Evolutionary conservation across 176 grass and related monocot species (phyloP).

Genomic region (Miscanthus lutarioriparius): DNA sequence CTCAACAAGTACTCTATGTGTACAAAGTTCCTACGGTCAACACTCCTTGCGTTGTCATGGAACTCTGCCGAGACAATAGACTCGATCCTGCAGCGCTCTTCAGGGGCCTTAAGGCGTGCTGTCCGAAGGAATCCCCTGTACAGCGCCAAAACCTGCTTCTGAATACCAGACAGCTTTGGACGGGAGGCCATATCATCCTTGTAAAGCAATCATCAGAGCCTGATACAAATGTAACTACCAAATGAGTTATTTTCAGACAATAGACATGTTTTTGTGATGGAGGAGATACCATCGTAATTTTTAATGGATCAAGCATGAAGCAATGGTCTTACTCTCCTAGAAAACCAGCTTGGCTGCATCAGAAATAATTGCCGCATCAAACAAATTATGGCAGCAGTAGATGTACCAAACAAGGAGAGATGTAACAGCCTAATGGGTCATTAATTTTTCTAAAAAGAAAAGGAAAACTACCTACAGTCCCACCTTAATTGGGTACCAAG

Average conservation of each 20-base stretch:
- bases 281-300: background rate
- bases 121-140: conserved; percentile 84
- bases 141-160: conserved; percentile 78
- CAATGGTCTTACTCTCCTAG: background rate
- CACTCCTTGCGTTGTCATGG: conserved; percentile 60
- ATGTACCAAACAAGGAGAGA: background rate
- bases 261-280: background rate
- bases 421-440: background rate
- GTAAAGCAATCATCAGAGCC: conserved; percentile 21
- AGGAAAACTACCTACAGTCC: background rate
- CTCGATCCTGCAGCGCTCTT: conserved; percentile 63
- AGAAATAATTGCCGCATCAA: background rate
- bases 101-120: conserved; percentile 53
- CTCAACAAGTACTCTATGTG: conserved; percentile 95
- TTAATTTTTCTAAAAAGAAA: background rate
- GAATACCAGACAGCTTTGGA: conserved; percentile 72
- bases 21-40: conserved; percentile 84
- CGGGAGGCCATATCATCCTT: conserved; percentile 66
- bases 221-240: background rate
- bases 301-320: background rate
- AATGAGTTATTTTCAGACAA: background rate
- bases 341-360: background rate
- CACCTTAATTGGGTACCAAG: background rate
- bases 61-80: conserved; percentile 74
- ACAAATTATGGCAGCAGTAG: background rate